These are phyloP conservation scores for Colletotrichum abscissum DNA, from an alignment of 2,329 filamentous ascomycete species.

Conservation along the genomic window DNA sequence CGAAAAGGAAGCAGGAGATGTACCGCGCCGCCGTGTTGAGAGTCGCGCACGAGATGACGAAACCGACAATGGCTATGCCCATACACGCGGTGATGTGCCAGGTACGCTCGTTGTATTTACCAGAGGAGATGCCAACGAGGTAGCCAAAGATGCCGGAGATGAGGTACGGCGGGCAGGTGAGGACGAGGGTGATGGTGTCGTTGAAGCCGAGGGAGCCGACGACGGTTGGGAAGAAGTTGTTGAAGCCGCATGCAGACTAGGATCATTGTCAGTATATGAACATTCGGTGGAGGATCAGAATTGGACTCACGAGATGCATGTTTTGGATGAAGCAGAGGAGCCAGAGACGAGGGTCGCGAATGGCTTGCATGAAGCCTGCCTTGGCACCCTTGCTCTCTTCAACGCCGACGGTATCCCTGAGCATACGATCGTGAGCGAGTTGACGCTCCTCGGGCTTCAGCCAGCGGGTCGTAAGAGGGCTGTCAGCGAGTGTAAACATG, in stretches of 20 bases:
- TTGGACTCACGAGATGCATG: conserved; percentile 37
- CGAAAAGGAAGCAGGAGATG: conserved; percentile 48
- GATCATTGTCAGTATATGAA: too few relatives aligned
- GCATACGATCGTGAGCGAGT: conserved; percentile 54
- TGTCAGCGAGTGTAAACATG: conserved; percentile 49
- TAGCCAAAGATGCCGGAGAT: conserved; percentile 56
- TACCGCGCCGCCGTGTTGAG: conserved; percentile 46
- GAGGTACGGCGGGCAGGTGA: conserved; percentile 60
- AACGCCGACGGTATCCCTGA: conserved; percentile 42
- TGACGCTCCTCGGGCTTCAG: conserved; percentile 50
- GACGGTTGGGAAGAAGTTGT: conserved; percentile 45
- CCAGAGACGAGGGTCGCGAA: conserved; percentile 44
- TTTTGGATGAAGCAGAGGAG: conserved; percentile 43
- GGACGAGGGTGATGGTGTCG: conserved; percentile 53
- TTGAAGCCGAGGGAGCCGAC: conserved; percentile 46
- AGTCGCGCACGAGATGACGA: conserved; percentile 46
- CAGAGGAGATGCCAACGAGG: conserved; percentile 54
- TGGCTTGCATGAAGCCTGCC: conserved; percentile 39
- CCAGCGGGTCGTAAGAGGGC: conserved; percentile 50
- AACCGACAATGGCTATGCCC: conserved; percentile 51
- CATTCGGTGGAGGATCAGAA: too few relatives aligned
- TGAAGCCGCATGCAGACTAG: conserved; percentile 40
- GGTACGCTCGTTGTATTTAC: conserved; percentile 53
- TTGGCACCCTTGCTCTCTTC: conserved; percentile 51
- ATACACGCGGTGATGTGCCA: conserved; percentile 54